Conservation (phyloP, 1,139 yeast genomes). For the Magnusiomyces tetraspermus region DNA sequence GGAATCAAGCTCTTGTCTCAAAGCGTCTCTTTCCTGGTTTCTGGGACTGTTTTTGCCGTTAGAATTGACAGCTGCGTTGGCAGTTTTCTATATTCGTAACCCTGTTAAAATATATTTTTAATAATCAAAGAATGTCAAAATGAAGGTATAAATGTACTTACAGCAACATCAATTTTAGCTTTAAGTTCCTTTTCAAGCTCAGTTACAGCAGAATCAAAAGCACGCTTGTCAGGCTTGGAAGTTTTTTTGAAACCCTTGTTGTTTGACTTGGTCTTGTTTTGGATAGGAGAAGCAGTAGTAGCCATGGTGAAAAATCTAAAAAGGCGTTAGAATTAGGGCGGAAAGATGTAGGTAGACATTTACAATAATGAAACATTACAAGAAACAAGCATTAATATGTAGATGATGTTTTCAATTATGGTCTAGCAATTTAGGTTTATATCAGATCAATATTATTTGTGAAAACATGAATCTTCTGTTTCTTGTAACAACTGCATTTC, state of each 20-base stretch:
- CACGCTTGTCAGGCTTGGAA: constrained; percentile 32
- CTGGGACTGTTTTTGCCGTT: constrained; percentile 25
- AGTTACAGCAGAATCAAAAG: constrained; percentile 57
- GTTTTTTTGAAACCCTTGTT: constrained; percentile 18
- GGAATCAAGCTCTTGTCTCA: constrained; percentile 56
- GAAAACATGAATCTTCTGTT: no score
- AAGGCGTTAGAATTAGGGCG: not conserved
- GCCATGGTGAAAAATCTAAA: constrained; percentile 5
- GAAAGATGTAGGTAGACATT: not conserved
- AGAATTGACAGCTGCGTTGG: constrained; percentile 24
- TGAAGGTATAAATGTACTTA: constrained; percentile 8
- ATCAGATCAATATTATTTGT: no score
- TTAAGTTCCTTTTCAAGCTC: constrained; percentile 60
- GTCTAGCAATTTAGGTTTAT: no score
- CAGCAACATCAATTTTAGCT: constrained; percentile 44
- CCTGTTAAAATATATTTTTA: constrained; percentile 19
- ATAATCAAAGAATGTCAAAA: constrained; percentile 16
- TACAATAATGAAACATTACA: no score
- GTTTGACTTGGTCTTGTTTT: constrained; percentile 10
- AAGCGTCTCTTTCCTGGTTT: constrained; percentile 49
- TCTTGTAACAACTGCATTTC: no score
- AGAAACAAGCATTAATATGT: no score
- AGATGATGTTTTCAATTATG: no score
- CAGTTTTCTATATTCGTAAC: constrained; percentile 16
- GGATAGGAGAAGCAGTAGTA: constrained; percentile 6